Evolutionary conservation across 1,284 basidiomycete genomes (phyloP), one percentile per base, ranked within the genome.

Genomic region (Golubevia pallescens): DNA sequence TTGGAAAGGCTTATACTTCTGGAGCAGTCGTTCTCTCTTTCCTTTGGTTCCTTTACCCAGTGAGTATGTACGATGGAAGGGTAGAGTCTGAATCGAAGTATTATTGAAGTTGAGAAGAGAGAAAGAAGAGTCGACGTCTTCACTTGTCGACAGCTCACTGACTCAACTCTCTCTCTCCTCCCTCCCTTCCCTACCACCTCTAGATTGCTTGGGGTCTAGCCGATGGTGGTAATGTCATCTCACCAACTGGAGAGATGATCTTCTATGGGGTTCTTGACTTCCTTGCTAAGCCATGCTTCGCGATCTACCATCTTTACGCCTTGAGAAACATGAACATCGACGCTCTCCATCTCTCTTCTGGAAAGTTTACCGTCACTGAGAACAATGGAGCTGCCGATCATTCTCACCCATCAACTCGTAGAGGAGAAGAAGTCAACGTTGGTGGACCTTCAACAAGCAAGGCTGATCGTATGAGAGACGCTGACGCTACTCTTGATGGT

Each of bases 181-280:
- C n/a, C n/a, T n/a, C n/a, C n/a, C n/a, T n/a, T n/a, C n/a, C n/a
- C n/a, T n/a, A n/a, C n/a, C n/a, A n/a, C n/a, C n/a, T n/a, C n/a
- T n/a, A n/a, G n/a, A n/a, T n/a, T n/a, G 81, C 79, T 19, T 89
- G 89, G 88, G 88, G 86, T 51, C 80, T 88, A 19, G 84, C 86
- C 4, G 89, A 89, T 65, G 89, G 89, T 7, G 81, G 86, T 7
- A 88, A 90, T 78, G 85, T 81, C 53, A 89, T 89, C 72, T 78
- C 83, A 0, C 86, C 87, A 24, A 86, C 87, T 69, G 77, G 80
- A 20, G 86, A 88, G 71, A 86, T 87, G 86, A 73, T 89, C 66
- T 90, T 89, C 86, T 91, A 90, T 82, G 90, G 90, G 42, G 62
- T 84, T 8, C 87, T 91, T 63, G 90, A 91, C 74, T 62, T 91